phyloP scores from a whole-genome alignment of 2,329 filamentous ascomycete genomes.

The Colletotrichum eleusines region DNA sequence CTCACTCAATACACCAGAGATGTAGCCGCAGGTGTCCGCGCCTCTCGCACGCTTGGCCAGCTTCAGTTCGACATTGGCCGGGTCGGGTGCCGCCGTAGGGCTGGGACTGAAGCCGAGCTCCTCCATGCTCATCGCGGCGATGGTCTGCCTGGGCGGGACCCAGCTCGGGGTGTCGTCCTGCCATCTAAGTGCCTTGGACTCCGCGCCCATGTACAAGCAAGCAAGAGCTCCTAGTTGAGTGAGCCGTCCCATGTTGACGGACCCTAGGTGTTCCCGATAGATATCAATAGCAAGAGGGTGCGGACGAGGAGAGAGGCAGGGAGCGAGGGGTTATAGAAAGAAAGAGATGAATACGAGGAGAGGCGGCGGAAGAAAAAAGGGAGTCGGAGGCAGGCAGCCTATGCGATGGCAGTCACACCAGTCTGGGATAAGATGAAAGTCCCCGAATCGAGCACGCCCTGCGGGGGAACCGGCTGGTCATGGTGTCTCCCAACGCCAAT shows the following conservation, averaged over 20 bases:
- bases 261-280: background rate
- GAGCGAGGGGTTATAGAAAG: background rate
- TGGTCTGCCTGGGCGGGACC: constrained; percentile 46
- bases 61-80: constrained; percentile 30
- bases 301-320: constrained; percentile 2
- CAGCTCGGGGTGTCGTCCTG: constrained; percentile 44
- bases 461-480: constrained; percentile 19
- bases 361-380: constrained; percentile 27
- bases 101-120: constrained; percentile 41
- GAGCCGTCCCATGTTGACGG: constrained; percentile 44
- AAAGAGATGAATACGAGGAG: constrained; percentile 6
- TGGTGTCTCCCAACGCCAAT: constrained; percentile 23
- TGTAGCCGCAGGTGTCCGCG: constrained; percentile 51
- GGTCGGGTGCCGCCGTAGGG: constrained; percentile 43
- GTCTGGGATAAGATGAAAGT: constrained; percentile 31
- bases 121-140: constrained; percentile 43
- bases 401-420: constrained; percentile 13
- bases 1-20: constrained; percentile 47
- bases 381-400: constrained; percentile 32
- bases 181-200: constrained; percentile 47
- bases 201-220: constrained; percentile 42
- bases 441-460: constrained; percentile 17
- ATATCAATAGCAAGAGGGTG: constrained; percentile 1
- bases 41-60: constrained; percentile 44
- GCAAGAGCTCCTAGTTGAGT: constrained; percentile 43